Conservation (phyloP, 2,329 filamentous ascomycete genomes). For the Fusarium ramigenum region DNA sequence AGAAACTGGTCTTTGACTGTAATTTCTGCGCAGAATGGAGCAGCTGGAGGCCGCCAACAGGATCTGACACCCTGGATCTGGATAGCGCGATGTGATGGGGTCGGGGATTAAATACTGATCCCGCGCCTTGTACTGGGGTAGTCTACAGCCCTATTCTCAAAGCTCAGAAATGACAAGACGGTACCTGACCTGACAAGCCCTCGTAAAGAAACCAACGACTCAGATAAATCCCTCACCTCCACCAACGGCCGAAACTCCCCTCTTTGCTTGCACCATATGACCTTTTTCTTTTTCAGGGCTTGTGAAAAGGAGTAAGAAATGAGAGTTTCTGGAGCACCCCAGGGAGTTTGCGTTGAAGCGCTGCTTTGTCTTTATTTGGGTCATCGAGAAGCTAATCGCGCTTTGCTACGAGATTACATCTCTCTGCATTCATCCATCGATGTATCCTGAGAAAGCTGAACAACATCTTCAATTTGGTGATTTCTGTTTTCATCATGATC, state of each 20-base stretch:
- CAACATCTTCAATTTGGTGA: background rate
- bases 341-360: background rate
- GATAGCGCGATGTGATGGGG: background rate
- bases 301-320: background rate
- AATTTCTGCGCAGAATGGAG: no score
- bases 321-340: accelerated
- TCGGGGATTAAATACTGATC: background rate
- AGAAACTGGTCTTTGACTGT: no score
- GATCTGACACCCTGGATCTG: background rate
- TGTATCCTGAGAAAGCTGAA: background rate
- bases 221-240: background rate
- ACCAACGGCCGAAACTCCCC: background rate
- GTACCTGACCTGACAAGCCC: background rate
- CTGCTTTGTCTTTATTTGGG: accelerated
- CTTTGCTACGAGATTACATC: no score
- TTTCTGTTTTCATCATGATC: background rate
- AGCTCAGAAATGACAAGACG: background rate
- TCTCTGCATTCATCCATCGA: accelerated
- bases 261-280: background rate
- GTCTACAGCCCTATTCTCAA: background rate
- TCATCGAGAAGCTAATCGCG: background rate
- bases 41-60: background rate
- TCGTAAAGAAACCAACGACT: background rate
- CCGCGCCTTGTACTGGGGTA: background rate
- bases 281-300: background rate